A percentile compares a stretch with the other conserved stretches of the same genome.
Evolutionary conservation across 768 basidiomycete genomes (phyloP).

Genomic region (Mycena floridula): DNA sequence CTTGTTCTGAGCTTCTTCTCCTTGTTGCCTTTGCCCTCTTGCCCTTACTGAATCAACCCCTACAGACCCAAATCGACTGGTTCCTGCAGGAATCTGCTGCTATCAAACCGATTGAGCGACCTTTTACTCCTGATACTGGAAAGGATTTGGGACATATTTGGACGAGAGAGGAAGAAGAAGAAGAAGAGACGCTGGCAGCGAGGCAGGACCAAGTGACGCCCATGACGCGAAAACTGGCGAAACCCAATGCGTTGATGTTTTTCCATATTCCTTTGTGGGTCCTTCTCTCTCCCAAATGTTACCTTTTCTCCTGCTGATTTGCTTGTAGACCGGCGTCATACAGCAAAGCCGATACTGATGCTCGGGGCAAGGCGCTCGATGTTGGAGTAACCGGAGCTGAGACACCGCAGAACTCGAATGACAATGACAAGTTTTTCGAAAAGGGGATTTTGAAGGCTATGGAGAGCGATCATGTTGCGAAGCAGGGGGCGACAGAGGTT

Average conservation of each 20-base stretch:
- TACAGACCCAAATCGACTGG: slow-evolving; percentile 84
- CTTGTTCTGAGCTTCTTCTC: not conserved
- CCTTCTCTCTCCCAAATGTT: not conserved
- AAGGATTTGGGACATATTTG: slow-evolving; percentile 66
- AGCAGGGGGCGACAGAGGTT: slow-evolving; percentile 54
- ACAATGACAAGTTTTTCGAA: slow-evolving; percentile 78
- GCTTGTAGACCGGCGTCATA: slow-evolving; percentile 67
- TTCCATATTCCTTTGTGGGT: slow-evolving; percentile 94
- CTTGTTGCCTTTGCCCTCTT: not conserved
- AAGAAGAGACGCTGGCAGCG: too few relatives aligned
- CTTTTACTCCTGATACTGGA: slow-evolving; percentile 72
- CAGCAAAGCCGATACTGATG: slow-evolving; percentile 56
- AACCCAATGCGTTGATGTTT: slow-evolving; percentile 95
- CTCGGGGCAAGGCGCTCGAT: slow-evolving; percentile 54
- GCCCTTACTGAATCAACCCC: not conserved
- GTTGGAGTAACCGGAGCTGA: slow-evolving; percentile 63
- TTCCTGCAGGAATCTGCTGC: slow-evolving; percentile 74
- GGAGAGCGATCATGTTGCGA: slow-evolving; percentile 60
- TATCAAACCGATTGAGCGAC: slow-evolving; percentile 72
- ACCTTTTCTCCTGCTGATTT: not conserved
- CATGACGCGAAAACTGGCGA: slow-evolving; percentile 54
- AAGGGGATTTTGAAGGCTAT: slow-evolving; percentile 68
- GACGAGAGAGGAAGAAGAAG: slow-evolving; percentile 53
- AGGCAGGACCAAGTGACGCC: slow-evolving; percentile 51
- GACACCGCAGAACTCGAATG: slow-evolving; percentile 52